A percentile compares a stretch with the other conserved stretches of the same genome.
Conservation (phyloP, 176 grass and related monocot species). For the Carex pumila region DNA sequence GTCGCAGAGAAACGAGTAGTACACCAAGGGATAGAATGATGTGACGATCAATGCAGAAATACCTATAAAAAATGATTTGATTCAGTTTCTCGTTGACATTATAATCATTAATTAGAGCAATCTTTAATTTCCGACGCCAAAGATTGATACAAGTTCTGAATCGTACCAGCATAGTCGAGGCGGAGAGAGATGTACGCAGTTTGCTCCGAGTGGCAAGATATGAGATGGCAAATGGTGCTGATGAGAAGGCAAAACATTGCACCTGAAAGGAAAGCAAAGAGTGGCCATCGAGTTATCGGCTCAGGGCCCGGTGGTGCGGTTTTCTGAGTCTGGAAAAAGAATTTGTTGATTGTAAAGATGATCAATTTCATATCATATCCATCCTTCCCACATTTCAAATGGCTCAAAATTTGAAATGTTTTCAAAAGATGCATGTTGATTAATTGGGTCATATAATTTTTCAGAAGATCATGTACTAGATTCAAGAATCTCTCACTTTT, state of each 20-base stretch:
- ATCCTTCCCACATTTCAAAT: background rate
- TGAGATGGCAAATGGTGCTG: constrained; percentile 72
- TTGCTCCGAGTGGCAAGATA: constrained; percentile 69
- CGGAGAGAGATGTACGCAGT: constrained; percentile 54
- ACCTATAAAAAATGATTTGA: constrained; percentile 15
- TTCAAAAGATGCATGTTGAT: background rate
- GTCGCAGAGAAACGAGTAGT: constrained; percentile 76
- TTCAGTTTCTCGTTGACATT: background rate
- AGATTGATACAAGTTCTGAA: too few relatives aligned
- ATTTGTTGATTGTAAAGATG: background rate
- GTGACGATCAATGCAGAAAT: constrained; percentile 73
- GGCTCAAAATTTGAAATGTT: background rate
- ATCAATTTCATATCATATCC: background rate
- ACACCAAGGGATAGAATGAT: constrained; percentile 78
- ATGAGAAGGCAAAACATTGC: constrained; percentile 80
- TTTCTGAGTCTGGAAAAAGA: background rate
- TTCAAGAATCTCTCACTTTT: background rate
- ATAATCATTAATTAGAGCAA: background rate
- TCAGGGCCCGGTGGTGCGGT: background rate
- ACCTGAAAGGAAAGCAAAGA: constrained; percentile 60
- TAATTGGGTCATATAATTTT: background rate
- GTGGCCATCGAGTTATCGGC: constrained; percentile 72
- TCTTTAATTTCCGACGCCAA: too few relatives aligned
- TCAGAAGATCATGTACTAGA: background rate
- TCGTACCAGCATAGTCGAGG: constrained; percentile 48